These are phyloP conservation scores for Phyllosticta ampelicida DNA, from an alignment of 2,329 filamentous ascomycete genomes.

Conservation along the genomic window DNA sequence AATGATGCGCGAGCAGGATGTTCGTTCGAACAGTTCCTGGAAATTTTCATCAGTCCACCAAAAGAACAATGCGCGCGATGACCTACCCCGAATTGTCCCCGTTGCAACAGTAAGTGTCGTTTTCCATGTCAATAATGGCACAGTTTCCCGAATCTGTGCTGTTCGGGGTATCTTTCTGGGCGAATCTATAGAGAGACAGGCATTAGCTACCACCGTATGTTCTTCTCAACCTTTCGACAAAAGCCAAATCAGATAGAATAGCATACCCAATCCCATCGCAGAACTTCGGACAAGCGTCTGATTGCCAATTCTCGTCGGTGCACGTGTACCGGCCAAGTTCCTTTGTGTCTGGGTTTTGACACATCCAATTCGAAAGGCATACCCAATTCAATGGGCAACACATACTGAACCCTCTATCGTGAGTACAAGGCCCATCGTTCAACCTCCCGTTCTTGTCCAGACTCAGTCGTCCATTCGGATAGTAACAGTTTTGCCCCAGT, in stretches of 20 bases:
- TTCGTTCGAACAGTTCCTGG: background rate
- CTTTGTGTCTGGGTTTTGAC: conserved; percentile 16
- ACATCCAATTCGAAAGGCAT: conserved; percentile 24
- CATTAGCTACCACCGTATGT: too few species aligned
- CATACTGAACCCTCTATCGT: conserved; percentile 6
- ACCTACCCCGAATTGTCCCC: conserved; percentile 6
- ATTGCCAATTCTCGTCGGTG: conserved; percentile 22
- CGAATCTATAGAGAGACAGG: background rate
- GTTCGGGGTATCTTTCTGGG: background rate
- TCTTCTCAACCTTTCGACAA: too few species aligned
- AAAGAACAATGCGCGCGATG: background rate
- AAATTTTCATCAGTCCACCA: background rate
- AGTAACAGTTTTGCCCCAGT: background rate
- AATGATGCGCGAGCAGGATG: background rate
- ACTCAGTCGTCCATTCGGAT: background rate
- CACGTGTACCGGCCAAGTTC: conserved; percentile 24
- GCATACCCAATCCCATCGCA: conserved; percentile 17
- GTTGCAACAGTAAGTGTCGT: conserved; percentile 16
- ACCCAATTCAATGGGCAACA: conserved; percentile 27
- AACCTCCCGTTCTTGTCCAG: background rate
- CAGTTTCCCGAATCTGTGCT: conserved; percentile 13
- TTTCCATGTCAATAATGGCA: conserved; percentile 14
- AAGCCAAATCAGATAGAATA: too few species aligned
- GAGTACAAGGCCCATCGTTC: background rate
- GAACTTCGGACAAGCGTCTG: conserved; percentile 17